Evolutionary conservation across 768 basidiomycete species (phyloP).

Genomic region (Tubosaeta sp.): DNA sequence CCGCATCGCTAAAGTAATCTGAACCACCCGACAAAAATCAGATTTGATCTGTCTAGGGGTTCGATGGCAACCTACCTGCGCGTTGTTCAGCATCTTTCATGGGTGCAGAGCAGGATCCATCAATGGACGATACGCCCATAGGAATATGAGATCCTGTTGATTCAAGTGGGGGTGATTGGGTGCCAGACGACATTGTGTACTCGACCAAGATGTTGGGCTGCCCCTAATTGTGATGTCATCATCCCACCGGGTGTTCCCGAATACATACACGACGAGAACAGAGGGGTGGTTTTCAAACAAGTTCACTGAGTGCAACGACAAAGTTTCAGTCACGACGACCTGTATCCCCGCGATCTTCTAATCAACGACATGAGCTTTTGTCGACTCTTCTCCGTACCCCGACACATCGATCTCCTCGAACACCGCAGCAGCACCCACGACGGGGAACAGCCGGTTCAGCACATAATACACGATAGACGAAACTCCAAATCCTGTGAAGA

Average conservation of each 20-base stretch:
- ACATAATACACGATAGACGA: slow-evolving; percentile 60
- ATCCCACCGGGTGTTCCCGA: slow-evolving; percentile 21
- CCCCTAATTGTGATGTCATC: slow-evolving; percentile 23
- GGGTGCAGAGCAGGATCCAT: slow-evolving; percentile 32
- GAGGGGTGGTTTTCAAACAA: not conserved
- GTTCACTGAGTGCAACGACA: not conserved
- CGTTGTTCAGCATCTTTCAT: slow-evolving; percentile 43
- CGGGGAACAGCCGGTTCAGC: slow-evolving; percentile 59
- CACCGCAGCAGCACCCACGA: slow-evolving; percentile 40
- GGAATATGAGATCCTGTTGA: slow-evolving; percentile 43
- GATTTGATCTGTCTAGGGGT: not conserved
- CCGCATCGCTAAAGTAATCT: slow-evolving; percentile 31
- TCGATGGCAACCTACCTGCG: slow-evolving; percentile 32
- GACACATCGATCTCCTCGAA: slow-evolving; percentile 62
- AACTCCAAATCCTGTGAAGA: slow-evolving; percentile 79
- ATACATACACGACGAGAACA: slow-evolving; percentile 10
- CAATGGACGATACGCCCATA: slow-evolving; percentile 46
- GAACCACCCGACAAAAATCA: not conserved
- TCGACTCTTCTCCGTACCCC: slow-evolving; percentile 9
- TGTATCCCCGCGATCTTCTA: not conserved
- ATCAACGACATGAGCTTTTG: not conserved
- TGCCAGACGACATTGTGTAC: slow-evolving; percentile 32
- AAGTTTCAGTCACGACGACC: not conserved
- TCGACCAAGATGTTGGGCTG: not conserved
- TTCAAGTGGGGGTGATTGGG: slow-evolving; percentile 55